Percentiles rank a stretch among this genome's conserved stretches.
phyloP scores from a whole-genome alignment of 768 basidiomycete genomes.

The Porphyrellus cyaneotinctus region DNA sequence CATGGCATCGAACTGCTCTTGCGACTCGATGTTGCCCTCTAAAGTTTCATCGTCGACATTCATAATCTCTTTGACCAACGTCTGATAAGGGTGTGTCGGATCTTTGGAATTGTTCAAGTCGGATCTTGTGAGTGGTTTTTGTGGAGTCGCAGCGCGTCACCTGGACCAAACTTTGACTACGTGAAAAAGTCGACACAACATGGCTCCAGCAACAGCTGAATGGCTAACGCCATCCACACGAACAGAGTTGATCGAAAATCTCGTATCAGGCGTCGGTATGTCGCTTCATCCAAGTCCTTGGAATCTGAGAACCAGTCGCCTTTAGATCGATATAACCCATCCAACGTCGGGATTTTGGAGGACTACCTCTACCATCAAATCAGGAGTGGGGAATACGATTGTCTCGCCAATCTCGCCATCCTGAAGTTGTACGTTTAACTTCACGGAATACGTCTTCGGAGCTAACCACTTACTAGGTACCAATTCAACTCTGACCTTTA shows the following conservation, averaged over 20 bases:
- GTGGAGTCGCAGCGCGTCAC: too few species aligned
- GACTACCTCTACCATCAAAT: slow-evolving; percentile 97
- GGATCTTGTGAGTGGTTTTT: neutral
- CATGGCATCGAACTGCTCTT: slow-evolving; percentile 8
- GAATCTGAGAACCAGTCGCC: neutral
- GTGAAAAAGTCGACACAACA: slow-evolving; percentile 11
- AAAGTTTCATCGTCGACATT: slow-evolving; percentile 10
- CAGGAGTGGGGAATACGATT: slow-evolving; percentile 86
- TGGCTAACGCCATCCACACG: slow-evolving; percentile 78
- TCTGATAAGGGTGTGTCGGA: neutral
- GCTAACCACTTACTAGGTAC: slow-evolving; percentile 51
- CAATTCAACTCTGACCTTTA: slow-evolving; percentile 94
- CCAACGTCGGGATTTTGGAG: slow-evolving; percentile 88
- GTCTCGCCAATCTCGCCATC: slow-evolving; percentile 91
- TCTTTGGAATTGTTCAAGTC: too few species aligned
- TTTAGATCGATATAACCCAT: slow-evolving; percentile 94
- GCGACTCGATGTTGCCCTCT: slow-evolving; percentile 5
- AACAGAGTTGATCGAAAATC: slow-evolving; percentile 83
- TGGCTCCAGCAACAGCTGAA: slow-evolving; percentile 42
- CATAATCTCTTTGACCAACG: slow-evolving; percentile 9
- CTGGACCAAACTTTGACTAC: neutral
- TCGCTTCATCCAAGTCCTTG: slow-evolving; percentile 5
- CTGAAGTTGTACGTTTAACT: slow-evolving; percentile 67
- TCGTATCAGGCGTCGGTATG: slow-evolving; percentile 88
- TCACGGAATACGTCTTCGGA: neutral